Percentiles rank a stretch among this genome's conserved stretches.
These are phyloP conservation scores for Poa pratensis DNA, from an alignment of 176 grass and related monocot genomes.

Conservation along the genomic window DNA sequence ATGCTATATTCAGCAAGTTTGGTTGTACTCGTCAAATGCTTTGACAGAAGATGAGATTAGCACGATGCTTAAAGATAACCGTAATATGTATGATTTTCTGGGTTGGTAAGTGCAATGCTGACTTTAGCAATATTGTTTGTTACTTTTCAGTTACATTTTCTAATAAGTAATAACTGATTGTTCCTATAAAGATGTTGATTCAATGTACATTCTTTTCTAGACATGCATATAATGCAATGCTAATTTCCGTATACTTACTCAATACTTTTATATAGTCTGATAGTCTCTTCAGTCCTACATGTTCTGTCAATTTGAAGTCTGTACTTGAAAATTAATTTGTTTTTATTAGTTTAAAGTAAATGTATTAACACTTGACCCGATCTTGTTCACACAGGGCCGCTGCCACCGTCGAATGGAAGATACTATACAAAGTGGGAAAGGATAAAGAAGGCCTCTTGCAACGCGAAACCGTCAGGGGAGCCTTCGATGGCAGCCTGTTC, in stretches of 20 bases:
- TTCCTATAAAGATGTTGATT: background rate
- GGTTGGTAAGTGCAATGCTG: slow-evolving; percentile 47
- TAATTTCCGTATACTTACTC: too few species aligned
- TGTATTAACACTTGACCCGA: background rate
- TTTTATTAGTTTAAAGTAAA: too few species aligned
- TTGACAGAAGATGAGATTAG: slow-evolving; percentile 48
- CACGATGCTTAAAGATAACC: slow-evolving; percentile 62
- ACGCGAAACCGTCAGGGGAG: slow-evolving; percentile 45
- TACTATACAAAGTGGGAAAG: slow-evolving; percentile 59
- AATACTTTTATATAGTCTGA: too few species aligned
- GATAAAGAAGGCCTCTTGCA: slow-evolving; percentile 53
- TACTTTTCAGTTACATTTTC: background rate
- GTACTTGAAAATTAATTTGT: background rate
- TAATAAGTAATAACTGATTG: too few species aligned
- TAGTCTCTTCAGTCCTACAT: background rate
- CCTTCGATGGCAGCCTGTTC: slow-evolving; percentile 67
- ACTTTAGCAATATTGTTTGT: background rate
- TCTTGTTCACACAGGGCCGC: background rate
- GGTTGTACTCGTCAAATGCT: slow-evolving; percentile 50
- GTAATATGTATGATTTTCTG: slow-evolving; percentile 47
- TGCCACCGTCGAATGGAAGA: slow-evolving; percentile 42
- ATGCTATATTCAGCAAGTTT: slow-evolving; percentile 78
- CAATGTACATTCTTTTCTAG: background rate
- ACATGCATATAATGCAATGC: too few species aligned
- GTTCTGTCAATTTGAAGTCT: background rate